Base-by-base conservation (phyloP, 192 early-diverging fungal genomes). In the Coemansia umbellata region DNA sequence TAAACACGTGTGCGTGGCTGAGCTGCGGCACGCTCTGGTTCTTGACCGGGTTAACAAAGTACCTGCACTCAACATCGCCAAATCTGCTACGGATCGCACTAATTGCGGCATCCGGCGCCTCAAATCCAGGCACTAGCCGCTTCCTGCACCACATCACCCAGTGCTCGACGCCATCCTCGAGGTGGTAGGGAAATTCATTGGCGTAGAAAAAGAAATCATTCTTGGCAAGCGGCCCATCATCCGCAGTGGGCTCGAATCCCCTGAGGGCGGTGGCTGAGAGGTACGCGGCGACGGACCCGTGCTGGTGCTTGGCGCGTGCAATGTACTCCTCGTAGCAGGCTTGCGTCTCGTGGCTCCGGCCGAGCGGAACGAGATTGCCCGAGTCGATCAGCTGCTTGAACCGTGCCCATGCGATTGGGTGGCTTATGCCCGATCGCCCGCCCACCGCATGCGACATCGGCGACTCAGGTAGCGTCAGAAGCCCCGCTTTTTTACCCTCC, bases 131-230 rank as follows among this genome's bases (percentile, higher is more conserved):
- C 40, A 19, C 2, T 49, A 72, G 53, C 3, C 24, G 63, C 41
- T 66, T 66, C 17, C 31, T 55, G 50, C 63, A 63, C 74, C 74
- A 78, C 43, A 78, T 40, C 26, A 78, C 74, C 74, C 74, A 78
- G 47, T 72, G 69, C 53, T 78, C 59, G 8, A 72, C 54, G 30
- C 35, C 50, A 19, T 66, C 60, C 33, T 41, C 50, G 0, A 68
- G 24, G 23, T 58, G 37, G 31, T 72, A 72, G 15, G 69, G 74
- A 21, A 63, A 78, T 31, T 72, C 74, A 54, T 72, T 72, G 26
- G 32, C 36, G 14, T 48, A 60, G 31, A 78, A 55, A 37, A 48
- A 5, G 50, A 72, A 60, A 41, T 69, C 67, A 4, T 11, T 17
- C 7, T 31, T 23, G 1, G 3, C 48, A 8, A 74, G 31, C 2